Evolutionary conservation across 2,329 filamentous ascomycete genomes (phyloP), one percentile per base, ranked within the genome.

Genomic region (Xylaria sp.): DNA sequence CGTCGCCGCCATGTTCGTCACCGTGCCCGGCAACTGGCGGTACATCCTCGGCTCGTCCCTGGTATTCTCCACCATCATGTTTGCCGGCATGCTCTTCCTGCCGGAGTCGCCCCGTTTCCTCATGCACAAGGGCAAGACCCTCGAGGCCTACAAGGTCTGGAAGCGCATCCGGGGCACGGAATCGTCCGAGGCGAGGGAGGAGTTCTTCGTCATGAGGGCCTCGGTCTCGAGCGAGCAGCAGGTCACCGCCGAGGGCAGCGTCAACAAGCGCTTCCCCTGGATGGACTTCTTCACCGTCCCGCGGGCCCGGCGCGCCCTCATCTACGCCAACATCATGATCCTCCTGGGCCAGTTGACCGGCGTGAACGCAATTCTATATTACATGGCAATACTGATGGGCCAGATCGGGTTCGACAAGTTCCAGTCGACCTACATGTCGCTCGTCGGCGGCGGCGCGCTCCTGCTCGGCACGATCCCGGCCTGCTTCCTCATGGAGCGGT

Each of bases 21-120:
- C 76, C n/a, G 85, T 91, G 2, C 72, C 74, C 0, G 88, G 87
- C 16, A 87, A 86, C 73, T 91, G 88, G 88, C 79, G 88, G 37
- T 90, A 84, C 68, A 90, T 91, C 56, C 82, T 91, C 1, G 88
- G 87, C 4, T 88, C 85, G 1, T 90, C 87, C 0, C 78, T 90
- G 1, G 68, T 90, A 39, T 90, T 90, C 72, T 88, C 85, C 0
- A 85, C 81, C 26, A 81, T 83, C 63, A 82, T 85, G 76, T 71
- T 80, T 19, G 52, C 76, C 37, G 86, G 87, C 48, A 90, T 90
- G 79, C 73, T 90, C 1, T 90, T 88, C 74, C 82, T 90, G 66
- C 87, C 87, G 0, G 87, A 90, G 67, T 82, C 78, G 2, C 87
- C 88, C 0, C 82, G 88, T 26, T 90, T 78, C 71, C 76, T 90